phyloP scores from a whole-genome alignment of 78 protist species.

The Dictyostelium intermedium region DNA sequence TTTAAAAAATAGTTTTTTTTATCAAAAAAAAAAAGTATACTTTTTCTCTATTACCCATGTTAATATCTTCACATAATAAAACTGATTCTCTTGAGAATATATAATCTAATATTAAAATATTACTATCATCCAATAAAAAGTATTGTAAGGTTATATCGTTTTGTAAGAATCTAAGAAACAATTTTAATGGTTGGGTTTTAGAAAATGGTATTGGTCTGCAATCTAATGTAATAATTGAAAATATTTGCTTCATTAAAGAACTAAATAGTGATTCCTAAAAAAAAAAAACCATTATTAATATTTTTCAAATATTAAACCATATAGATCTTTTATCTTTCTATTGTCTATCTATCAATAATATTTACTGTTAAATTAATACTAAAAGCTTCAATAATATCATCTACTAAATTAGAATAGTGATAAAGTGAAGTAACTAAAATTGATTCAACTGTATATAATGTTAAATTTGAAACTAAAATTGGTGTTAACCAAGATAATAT shows the following conservation, averaged over 20 bases:
- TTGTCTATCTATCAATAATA: not conserved
- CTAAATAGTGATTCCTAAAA: not conserved
- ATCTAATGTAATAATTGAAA: not conserved
- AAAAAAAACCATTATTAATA: no score
- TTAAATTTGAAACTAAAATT: conserved; percentile 6
- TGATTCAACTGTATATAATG: conserved; percentile 3
- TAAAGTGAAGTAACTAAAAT: not conserved
- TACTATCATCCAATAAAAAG: not conserved
- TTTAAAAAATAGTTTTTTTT: not conserved
- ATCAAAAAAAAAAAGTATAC: not conserved
- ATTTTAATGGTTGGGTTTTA: not conserved
- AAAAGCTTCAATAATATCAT: not conserved
- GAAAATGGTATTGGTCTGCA: not conserved
- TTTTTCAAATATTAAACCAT: not conserved
- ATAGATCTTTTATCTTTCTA: not conserved
- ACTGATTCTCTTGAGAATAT: not conserved
- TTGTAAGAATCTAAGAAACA: not conserved
- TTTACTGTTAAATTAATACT: not conserved
- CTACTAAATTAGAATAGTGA: not conserved
- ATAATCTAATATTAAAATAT: not conserved
- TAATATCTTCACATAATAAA: not conserved
- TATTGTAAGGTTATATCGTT: not conserved
- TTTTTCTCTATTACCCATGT: not conserved
- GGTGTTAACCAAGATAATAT: conserved; percentile 17
- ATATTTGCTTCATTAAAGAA: not conserved